phyloP scores from a whole-genome alignment of 179 eudicot genomes.

The Camellia oleifera region DNA sequence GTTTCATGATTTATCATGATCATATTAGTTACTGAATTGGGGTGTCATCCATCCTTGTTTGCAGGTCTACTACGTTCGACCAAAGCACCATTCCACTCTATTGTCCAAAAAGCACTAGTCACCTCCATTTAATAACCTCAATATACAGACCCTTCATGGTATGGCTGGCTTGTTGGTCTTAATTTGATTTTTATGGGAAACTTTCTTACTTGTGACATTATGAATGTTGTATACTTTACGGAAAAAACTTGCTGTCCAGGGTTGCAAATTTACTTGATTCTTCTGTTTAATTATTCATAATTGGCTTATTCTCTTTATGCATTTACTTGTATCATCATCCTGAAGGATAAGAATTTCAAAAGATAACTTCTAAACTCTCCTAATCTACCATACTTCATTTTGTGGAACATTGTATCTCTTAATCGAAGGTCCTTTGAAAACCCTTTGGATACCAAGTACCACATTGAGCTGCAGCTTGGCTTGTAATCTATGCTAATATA shows the following conservation, averaged over 20 bases:
- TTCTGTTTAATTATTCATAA: background rate
- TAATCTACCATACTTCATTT: background rate
- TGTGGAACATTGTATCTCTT: background rate
- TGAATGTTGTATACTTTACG: too few species aligned
- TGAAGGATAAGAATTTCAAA: background rate
- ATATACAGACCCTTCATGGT: constrained; percentile 90
- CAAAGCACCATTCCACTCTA: constrained; percentile 35
- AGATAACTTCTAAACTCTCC: background rate
- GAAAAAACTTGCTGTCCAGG: background rate
- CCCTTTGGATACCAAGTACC: background rate
- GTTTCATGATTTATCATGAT: constrained; percentile 1
- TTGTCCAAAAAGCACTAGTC: constrained; percentile 63
- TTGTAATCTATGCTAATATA: too few species aligned
- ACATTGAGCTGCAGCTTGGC: background rate
- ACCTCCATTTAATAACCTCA: constrained; percentile 43
- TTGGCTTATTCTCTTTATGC: background rate
- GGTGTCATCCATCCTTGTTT: constrained; percentile 16
- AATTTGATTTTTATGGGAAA: background rate
- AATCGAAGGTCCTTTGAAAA: background rate
- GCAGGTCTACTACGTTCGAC: constrained; percentile 36
- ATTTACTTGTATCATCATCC: background rate
- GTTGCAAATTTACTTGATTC: background rate
- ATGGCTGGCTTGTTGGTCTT: constrained; percentile 15
- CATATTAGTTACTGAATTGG: background rate
- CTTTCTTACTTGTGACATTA: background rate